These are phyloP conservation scores for Xylaria sp. DNA, from an alignment of 2,329 filamentous ascomycete species.

Conservation along the genomic window DNA sequence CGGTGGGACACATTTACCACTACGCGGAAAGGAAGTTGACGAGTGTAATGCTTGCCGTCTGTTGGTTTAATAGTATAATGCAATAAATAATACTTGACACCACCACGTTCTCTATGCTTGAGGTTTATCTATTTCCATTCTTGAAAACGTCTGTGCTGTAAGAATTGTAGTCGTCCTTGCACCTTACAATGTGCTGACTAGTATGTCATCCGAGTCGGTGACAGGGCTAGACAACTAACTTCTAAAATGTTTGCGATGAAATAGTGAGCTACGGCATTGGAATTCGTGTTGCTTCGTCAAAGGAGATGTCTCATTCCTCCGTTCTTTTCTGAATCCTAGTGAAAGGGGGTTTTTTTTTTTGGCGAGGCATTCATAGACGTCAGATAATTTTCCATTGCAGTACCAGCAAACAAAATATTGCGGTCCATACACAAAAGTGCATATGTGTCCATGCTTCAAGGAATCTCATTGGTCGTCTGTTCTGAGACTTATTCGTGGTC, in stretches of 20 bases:
- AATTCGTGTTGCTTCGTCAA: not conserved
- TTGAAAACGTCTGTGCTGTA: not conserved
- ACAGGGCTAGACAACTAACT: not conserved
- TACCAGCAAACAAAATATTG: not conserved
- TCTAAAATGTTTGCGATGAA: not conserved
- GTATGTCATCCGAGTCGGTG: not conserved
- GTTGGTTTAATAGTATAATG: slow-evolving; percentile 33
- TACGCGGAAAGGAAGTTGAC: slow-evolving; percentile 18
- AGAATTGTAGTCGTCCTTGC: not conserved
- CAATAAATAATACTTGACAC: slow-evolving; percentile 36
- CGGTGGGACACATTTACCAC: slow-evolving; percentile 21
- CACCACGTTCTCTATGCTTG: not conserved
- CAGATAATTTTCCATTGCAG: not conserved
- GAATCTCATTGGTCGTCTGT: not conserved
- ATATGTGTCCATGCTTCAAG: not conserved
- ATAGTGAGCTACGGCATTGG: not conserved
- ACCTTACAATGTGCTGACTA: not conserved
- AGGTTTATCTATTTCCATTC: not conserved
- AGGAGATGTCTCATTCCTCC: not conserved
- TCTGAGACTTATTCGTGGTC: not conserved
- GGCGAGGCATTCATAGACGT: not conserved
- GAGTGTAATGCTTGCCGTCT: slow-evolving; percentile 22
- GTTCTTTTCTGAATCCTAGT: not conserved
- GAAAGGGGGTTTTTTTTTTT: no score
- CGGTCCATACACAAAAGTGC: not conserved